Evolutionary conservation across 2,329 filamentous ascomycete genomes (phyloP), one percentile per base, ranked within the genome.

Genomic region (Clarireedia sp.): DNA sequence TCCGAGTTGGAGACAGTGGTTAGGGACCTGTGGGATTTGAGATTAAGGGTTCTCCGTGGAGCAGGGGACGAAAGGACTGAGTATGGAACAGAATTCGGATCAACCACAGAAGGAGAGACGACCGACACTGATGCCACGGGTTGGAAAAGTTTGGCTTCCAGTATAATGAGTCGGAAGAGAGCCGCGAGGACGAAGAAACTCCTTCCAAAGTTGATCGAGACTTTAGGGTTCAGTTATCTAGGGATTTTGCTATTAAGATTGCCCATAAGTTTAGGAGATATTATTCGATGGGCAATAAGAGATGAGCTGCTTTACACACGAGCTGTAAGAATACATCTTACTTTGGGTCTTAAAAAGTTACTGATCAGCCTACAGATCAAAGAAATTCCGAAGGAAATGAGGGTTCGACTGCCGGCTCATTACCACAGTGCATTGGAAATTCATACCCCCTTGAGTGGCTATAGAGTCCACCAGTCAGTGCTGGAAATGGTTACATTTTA

Each of bases 11-110:
- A 95, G 75, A 84, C 75, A 7, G 76, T 95, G 9, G 83, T 95
- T 5, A 82, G 84, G 57, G 90, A 96, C 67, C 78, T 99, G 14
- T 99, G 94, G 92, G 78, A 85, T 51, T 73, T 96, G 41, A 66
- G 66, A 48, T 37, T 66, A 8, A 57, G 60, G 24, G 44, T 55
- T 17, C 47, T 89, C 36, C 57, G 60, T 19, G 73, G 73, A 48
- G 69, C 70, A 63, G 75, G 60, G 41, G 64, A 44, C 51, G 67
- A 65, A 5, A 67, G 65, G 45, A 64, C 64, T 19, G 64, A 65
- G 55, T 46, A 67, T 66, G 46, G 62, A 66, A 48, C 70, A 10
- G 71, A 68, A 37, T 72, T 72, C 33, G 68, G 68, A 47, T 68
- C 69, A 63, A 48, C 64, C 66, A 61, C 68, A 64, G 61, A 70